A percentile compares a stretch with the other conserved stretches of the same genome.
Evolutionary conservation across 805 yeast species (phyloP).

Genomic region (Monosporozyma siamensis): DNA sequence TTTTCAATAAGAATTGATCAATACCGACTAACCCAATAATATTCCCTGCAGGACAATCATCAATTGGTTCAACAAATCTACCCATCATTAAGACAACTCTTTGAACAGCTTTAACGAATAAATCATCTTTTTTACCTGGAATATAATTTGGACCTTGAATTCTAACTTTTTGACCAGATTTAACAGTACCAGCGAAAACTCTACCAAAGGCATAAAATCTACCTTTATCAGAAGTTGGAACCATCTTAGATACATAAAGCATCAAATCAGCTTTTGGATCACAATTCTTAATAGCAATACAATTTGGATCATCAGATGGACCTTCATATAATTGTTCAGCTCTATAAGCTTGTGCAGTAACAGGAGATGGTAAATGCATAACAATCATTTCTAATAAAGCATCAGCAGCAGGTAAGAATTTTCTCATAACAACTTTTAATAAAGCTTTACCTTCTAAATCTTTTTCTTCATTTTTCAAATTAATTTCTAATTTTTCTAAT

Average conservation of each 20-base stretch:
- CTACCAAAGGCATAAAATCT: conserved; percentile 99
- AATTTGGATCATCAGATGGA: conserved; percentile 87
- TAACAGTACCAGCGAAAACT: conserved; percentile 99
- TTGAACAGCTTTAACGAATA: conserved; percentile 94
- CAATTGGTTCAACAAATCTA: conserved; percentile 93
- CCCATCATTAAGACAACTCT: conserved; percentile 99
- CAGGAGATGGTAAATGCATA: conserved; percentile 98
- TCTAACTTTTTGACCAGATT: conserved; percentile 97
- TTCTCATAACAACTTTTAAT: conserved; percentile 97
- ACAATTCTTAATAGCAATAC: conserved; percentile 92
- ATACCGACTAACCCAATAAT: conserved; percentile 99
- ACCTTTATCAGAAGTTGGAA: conserved; percentile 99
- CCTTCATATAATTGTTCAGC: conserved; percentile 99
- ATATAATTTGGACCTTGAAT: conserved; percentile 99
- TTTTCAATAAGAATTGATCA: conserved; percentile 97
- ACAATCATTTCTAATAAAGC: conserved; percentile 98
- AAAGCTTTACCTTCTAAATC: conserved; percentile 98
- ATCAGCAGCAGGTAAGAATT: conserved; percentile 99
- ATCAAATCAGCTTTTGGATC: conserved; percentile 96
- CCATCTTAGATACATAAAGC: conserved; percentile 99
- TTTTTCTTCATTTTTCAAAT: conserved; percentile 91
- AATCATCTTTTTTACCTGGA: conserved; percentile 96
- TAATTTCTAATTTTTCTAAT: conserved; percentile 86
- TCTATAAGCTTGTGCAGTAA: conserved; percentile 98
- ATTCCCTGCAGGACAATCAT: conserved; percentile 99